These are phyloP conservation scores for Paramecium biaurelia DNA, from an alignment of 73 alveolate species.

Conservation along the genomic window DNA sequence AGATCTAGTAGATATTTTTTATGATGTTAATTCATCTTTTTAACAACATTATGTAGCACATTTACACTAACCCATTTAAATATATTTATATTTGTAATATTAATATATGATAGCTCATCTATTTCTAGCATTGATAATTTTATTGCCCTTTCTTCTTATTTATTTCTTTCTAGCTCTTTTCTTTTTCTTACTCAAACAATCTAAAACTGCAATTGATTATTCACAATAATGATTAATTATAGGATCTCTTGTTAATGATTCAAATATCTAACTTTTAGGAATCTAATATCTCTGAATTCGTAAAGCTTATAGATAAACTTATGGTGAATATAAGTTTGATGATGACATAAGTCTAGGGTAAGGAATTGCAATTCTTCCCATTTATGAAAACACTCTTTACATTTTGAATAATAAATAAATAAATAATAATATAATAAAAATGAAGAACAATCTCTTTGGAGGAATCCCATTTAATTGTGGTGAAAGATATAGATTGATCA, in stretches of 20 bases:
- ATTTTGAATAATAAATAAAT: not conserved
- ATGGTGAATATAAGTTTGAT: not conserved
- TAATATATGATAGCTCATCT: conserved; percentile 5
- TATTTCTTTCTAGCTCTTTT: not conserved
- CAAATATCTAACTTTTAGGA: not conserved
- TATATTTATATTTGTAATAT: not conserved
- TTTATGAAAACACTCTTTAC: not conserved
- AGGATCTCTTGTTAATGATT: not conserved
- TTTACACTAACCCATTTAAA: not conserved
- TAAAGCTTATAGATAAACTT: not conserved
- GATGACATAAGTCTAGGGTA: not conserved
- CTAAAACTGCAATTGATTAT: not conserved
- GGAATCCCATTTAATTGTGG: conserved; percentile 57
- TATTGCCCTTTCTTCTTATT: not conserved
- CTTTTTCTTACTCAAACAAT: not conserved
- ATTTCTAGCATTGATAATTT: conserved; percentile 10
- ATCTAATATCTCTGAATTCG: not conserved
- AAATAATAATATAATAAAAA: not conserved
- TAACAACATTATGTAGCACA: not conserved
- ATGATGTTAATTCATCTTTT: not conserved
- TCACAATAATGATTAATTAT: not conserved
- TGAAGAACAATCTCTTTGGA: not conserved
- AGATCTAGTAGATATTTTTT: not conserved
- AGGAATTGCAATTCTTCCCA: not conserved
- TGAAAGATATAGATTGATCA: conserved; percentile 33